Percentiles rank a stretch among this genome's conserved stretches.
Evolutionary conservation across 2,329 filamentous ascomycete species (phyloP).

Genomic region (Fusarium sp.): DNA sequence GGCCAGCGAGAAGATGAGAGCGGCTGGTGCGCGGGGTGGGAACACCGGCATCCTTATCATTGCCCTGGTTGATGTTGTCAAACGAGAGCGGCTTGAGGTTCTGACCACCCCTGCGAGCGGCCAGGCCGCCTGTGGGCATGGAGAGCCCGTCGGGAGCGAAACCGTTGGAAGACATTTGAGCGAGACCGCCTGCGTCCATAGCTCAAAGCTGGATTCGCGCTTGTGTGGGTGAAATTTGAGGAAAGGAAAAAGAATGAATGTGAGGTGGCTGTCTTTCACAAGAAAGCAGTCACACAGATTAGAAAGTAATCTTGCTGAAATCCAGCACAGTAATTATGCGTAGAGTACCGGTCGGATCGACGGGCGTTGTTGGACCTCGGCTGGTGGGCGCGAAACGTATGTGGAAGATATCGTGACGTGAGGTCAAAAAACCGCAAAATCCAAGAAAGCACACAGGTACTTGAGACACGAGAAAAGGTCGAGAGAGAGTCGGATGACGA

Average conservation of each 20-base stretch:
- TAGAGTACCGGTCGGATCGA: slow-evolving; percentile 37
- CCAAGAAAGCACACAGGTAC: slow-evolving; percentile 38
- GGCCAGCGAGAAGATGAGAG: slow-evolving; percentile 89
- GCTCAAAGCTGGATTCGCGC: slow-evolving; percentile 50
- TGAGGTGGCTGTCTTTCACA: slow-evolving; percentile 29
- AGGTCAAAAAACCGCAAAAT: slow-evolving; percentile 39
- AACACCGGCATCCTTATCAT: slow-evolving; percentile 69
- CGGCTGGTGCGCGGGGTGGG: slow-evolving; percentile 92
- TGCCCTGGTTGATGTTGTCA: slow-evolving; percentile 73
- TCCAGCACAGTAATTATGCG: slow-evolving; percentile 39
- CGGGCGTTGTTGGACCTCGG: slow-evolving; percentile 25
- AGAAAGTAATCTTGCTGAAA: slow-evolving; percentile 34
- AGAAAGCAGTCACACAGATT: slow-evolving; percentile 36
- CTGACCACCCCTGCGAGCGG: slow-evolving; percentile 81
- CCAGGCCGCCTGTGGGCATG: slow-evolving; percentile 80
- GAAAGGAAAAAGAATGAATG: slow-evolving; percentile 36
- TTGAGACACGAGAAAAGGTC: slow-evolving; percentile 27
- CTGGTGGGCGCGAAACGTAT: slow-evolving; percentile 32
- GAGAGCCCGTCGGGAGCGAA: slow-evolving; percentile 75
- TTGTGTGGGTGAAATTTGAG: slow-evolving; percentile 20
- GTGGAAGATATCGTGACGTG: slow-evolving; percentile 28
- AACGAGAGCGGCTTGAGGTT: slow-evolving; percentile 90
- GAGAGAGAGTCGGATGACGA: slow-evolving; percentile 32
- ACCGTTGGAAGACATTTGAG: slow-evolving; percentile 96
- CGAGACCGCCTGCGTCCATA: slow-evolving; percentile 97